These are phyloP conservation scores for Alternaria triticina DNA, from an alignment of 2,329 filamentous ascomycete genomes.

Conservation along the genomic window DNA sequence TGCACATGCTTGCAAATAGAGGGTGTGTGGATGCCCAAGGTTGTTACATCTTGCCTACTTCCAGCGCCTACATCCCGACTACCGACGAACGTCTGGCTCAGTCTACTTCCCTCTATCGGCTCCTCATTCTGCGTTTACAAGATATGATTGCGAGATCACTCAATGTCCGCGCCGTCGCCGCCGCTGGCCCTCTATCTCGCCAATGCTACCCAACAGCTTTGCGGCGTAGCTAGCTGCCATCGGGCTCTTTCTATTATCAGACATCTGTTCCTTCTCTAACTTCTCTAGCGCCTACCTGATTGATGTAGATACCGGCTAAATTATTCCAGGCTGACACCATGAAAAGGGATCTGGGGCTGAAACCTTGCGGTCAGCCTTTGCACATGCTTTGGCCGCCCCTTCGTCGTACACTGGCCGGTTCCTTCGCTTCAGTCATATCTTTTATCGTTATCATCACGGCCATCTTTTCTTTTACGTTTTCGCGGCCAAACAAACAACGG, in stretches of 20 bases:
- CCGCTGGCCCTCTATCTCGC: not conserved
- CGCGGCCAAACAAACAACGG: not conserved
- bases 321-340: not conserved
- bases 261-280: not conserved
- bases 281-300: not conserved
- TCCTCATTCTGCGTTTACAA: not conserved
- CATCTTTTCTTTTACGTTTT: not conserved
- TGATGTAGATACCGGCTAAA: not conserved
- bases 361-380: not conserved
- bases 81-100: not conserved
- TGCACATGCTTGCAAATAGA: not conserved
- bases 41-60: not conserved
- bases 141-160: not conserved
- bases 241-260: not conserved
- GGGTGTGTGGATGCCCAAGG: not conserved
- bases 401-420: not conserved
- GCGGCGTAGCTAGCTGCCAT: not conserved
- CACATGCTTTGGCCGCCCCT: not conserved
- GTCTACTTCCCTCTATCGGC: not conserved
- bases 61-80: not conserved
- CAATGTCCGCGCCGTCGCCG: not conserved
- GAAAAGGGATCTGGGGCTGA: not conserved
- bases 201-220: not conserved
- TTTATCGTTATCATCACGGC: not conserved
- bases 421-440: not conserved